A percentile compares a stretch with the other conserved stretches of the same genome.
Evolutionary conservation across 1,139 yeast genomes (phyloP).

Genomic region (Scheffersomyces insectosa): DNA sequence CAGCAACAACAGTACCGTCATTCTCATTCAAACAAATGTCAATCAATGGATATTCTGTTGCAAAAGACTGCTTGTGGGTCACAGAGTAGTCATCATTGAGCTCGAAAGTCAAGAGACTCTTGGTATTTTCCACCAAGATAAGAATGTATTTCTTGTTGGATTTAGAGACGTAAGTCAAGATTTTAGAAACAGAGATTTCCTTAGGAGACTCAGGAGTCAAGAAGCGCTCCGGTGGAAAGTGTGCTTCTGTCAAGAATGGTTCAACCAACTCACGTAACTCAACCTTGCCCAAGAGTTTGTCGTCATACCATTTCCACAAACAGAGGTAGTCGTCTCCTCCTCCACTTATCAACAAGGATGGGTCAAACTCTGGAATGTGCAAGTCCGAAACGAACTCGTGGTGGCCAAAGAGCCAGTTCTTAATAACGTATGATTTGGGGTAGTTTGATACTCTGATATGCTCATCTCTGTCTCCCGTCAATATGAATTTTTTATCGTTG

Average conservation of each 20-base stretch:
- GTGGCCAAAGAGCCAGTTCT: slow-evolving; percentile 87
- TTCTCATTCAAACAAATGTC: slow-evolving; percentile 23
- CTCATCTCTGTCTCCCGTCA: slow-evolving; percentile 94
- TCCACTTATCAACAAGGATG: slow-evolving; percentile 61
- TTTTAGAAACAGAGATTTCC: slow-evolving; percentile 57
- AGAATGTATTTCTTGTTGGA: slow-evolving; percentile 31
- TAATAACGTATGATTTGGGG: slow-evolving; percentile 77
- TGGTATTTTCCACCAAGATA: slow-evolving; percentile 58
- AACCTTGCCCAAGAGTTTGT: slow-evolving; percentile 44
- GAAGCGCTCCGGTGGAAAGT: slow-evolving; percentile 68
- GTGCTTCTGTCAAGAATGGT: slow-evolving; percentile 54
- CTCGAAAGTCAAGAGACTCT: slow-evolving; percentile 47
- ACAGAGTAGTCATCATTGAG: slow-evolving; percentile 23
- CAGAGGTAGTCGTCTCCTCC: slow-evolving; percentile 87
- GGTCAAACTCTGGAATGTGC: slow-evolving; percentile 51
- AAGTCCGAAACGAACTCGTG: slow-evolving; percentile 73
- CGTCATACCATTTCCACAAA: slow-evolving; percentile 74
- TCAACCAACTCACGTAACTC: slow-evolving; percentile 50
- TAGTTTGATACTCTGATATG: slow-evolving; percentile 86
- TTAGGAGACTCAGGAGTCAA: slow-evolving; percentile 51
- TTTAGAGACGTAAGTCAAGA: slow-evolving; percentile 28
- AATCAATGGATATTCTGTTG: slow-evolving; percentile 23
- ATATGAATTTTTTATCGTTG: slow-evolving; percentile 52
- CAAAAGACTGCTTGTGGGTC: slow-evolving; percentile 27
- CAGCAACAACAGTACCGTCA: slow-evolving; percentile 35